phyloP scores from a whole-genome alignment of 106 monocot species.

The Phalaenopsis equestris region DNA sequence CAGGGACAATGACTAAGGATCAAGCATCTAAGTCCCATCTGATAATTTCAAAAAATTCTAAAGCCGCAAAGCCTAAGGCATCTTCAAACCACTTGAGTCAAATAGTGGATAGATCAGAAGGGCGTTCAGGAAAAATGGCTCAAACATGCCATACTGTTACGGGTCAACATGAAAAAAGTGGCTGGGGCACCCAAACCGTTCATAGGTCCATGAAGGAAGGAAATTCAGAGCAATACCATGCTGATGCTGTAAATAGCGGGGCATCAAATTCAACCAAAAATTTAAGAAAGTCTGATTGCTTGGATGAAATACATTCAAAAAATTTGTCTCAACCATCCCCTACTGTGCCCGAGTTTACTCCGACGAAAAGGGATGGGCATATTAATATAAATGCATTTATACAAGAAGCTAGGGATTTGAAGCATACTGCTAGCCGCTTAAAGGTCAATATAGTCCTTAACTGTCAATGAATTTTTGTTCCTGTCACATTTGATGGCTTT shows the following conservation, averaged over 20 bases:
- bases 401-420: slow-evolving; percentile 34
- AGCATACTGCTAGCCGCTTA: slow-evolving; percentile 23
- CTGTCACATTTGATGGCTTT: not conserved
- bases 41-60: too few species aligned
- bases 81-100: not conserved
- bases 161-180: too few species aligned
- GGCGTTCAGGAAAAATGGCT: slow-evolving; percentile 21
- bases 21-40: too few species aligned
- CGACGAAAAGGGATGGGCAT: slow-evolving; percentile 40
- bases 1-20: too few species aligned
- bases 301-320: too few species aligned
- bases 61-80: too few species aligned
- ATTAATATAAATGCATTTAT: slow-evolving; percentile 29
- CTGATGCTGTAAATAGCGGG: slow-evolving; percentile 25
- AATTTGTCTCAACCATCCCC: too few species aligned
- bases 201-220: slow-evolving; percentile 21
- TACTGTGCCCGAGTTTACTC: slow-evolving; percentile 13
- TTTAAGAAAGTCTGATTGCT: slow-evolving; percentile 21
- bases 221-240: slow-evolving; percentile 17
- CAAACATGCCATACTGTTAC: not conserved
- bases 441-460: slow-evolving; percentile 13
- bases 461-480: not conserved
- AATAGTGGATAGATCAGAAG: slow-evolving; percentile 18
- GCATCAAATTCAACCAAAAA: slow-evolving; percentile 18
- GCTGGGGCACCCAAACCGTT: not conserved